Conservation (phyloP, 2,329 filamentous ascomycete species). For the Penicillium sp. region DNA sequence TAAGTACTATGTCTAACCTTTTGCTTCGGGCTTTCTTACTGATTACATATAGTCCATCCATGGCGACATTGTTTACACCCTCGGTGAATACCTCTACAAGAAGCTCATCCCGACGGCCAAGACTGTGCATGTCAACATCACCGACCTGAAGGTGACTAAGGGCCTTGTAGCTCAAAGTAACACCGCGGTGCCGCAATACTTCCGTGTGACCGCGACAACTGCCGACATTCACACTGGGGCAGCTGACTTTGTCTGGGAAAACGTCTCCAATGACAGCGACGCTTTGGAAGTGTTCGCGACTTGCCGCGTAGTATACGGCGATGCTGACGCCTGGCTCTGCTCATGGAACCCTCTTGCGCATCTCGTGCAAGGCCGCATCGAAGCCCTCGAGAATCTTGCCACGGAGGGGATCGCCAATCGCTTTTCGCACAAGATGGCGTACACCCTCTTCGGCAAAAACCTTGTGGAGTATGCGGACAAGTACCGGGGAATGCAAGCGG, state of each 20-base stretch:
- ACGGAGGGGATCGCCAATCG: conserved; percentile 25
- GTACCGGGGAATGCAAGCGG: conserved; percentile 34
- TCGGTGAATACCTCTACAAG: background rate
- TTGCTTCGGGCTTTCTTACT: background rate
- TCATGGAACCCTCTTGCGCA: conserved; percentile 6
- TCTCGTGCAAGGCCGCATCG: conserved; percentile 15
- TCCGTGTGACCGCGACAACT: background rate
- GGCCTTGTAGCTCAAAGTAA: background rate
- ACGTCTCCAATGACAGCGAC: background rate
- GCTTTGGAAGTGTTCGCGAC: background rate
- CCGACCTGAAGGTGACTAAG: background rate
- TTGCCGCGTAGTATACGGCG: background rate
- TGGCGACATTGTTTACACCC: background rate
- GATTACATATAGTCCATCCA: background rate
- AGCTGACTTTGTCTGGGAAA: background rate
- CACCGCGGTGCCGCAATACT: background rate
- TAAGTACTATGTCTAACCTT: conserved; percentile 23
- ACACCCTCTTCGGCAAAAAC: conserved; percentile 29
- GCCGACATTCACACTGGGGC: background rate
- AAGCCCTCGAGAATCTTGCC: conserved; percentile 17
- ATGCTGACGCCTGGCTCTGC: background rate
- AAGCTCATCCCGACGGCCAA: background rate
- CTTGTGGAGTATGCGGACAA: conserved; percentile 31
- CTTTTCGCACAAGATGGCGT: conserved; percentile 29
- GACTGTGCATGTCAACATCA: background rate